phyloP scores from a whole-genome alignment of 768 basidiomycete species.

The Lentinula aciculospora region DNA sequence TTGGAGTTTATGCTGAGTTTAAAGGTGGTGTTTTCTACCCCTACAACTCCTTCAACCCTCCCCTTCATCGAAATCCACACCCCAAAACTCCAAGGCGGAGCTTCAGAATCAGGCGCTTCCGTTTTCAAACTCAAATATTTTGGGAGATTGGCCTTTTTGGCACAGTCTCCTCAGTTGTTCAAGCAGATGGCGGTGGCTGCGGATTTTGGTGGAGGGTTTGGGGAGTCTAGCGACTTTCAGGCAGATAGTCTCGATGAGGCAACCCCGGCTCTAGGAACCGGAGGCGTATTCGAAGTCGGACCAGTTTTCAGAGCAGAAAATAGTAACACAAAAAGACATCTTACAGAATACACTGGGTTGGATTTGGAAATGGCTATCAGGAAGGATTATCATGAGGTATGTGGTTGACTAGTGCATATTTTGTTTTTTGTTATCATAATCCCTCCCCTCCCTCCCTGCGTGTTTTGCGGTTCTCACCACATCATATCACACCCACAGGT shows the following conservation, averaged over 20 bases:
- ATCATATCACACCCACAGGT: too few species aligned
- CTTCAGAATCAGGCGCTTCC: slow-evolving; percentile 42
- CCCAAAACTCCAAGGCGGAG: slow-evolving; percentile 47
- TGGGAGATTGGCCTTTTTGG: slow-evolving; percentile 42
- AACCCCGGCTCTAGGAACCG: too few species aligned
- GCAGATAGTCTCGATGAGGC: too few species aligned
- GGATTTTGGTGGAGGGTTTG: slow-evolving; percentile 34
- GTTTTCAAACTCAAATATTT: slow-evolving; percentile 53
- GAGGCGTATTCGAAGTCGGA: slow-evolving; percentile 47
- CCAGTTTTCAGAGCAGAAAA: slow-evolving; percentile 20
- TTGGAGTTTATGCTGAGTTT: slow-evolving; percentile 25
- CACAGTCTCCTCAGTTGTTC: slow-evolving; percentile 46
- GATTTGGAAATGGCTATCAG: slow-evolving; percentile 52
- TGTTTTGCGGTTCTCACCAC: too few species aligned
- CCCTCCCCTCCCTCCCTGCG: too few species aligned
- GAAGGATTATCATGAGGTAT: slow-evolving; percentile 43
- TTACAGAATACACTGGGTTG: slow-evolving; percentile 51
- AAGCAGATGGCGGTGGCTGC: slow-evolving; percentile 53
- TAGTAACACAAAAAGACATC: slow-evolving; percentile 47
- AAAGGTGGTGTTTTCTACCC: slow-evolving; percentile 32
- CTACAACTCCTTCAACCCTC: slow-evolving; percentile 38
- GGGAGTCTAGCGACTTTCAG: too few species aligned
- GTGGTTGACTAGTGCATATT: too few species aligned
- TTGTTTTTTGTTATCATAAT: too few species aligned
- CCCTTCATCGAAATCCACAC: slow-evolving; percentile 46